A percentile compares a stretch with the other conserved stretches of the same genome.
These are phyloP conservation scores for Narthecium ossifragum DNA, from an alignment of 106 monocot species.

Conservation along the genomic window DNA sequence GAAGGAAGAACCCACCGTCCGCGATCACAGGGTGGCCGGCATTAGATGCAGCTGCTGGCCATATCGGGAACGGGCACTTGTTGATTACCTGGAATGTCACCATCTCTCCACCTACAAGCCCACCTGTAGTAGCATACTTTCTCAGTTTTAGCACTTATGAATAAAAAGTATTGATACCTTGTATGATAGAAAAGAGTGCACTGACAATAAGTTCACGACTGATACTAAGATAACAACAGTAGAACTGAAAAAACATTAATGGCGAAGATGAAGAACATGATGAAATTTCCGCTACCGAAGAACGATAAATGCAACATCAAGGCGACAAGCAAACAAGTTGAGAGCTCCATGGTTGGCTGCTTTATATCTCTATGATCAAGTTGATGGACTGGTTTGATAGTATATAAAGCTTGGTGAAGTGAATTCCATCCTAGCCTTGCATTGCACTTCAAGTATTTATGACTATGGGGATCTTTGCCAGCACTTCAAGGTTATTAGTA, in stretches of 20 bases:
- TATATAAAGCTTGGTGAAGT: not conserved
- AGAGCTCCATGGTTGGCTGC: not conserved
- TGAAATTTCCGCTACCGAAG: not conserved
- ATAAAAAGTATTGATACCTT: not conserved
- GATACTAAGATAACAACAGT: not conserved
- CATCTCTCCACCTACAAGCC: slow-evolving; percentile 5
- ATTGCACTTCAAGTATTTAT: slow-evolving; percentile 1
- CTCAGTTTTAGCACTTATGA: not conserved
- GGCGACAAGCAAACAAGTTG: too few species aligned
- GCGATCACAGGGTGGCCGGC: slow-evolving; percentile 51
- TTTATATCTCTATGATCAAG: not conserved
- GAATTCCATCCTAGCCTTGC: not conserved
- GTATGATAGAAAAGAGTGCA: not conserved
- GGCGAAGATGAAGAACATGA: too few species aligned
- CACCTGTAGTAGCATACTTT: not conserved
- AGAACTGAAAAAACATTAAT: not conserved
- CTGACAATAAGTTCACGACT: not conserved
- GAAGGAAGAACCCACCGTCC: slow-evolving; percentile 58
- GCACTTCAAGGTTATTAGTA: too few species aligned
- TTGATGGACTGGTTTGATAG: not conserved
- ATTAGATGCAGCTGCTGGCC: slow-evolving; percentile 56
- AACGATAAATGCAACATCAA: not conserved
- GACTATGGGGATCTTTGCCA: not conserved
- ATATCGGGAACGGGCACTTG: slow-evolving; percentile 62
- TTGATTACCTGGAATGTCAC: slow-evolving; percentile 37